phyloP scores from a whole-genome alignment of 192 early-diverging fungal species.

The Coemansia interrupta region DNA sequence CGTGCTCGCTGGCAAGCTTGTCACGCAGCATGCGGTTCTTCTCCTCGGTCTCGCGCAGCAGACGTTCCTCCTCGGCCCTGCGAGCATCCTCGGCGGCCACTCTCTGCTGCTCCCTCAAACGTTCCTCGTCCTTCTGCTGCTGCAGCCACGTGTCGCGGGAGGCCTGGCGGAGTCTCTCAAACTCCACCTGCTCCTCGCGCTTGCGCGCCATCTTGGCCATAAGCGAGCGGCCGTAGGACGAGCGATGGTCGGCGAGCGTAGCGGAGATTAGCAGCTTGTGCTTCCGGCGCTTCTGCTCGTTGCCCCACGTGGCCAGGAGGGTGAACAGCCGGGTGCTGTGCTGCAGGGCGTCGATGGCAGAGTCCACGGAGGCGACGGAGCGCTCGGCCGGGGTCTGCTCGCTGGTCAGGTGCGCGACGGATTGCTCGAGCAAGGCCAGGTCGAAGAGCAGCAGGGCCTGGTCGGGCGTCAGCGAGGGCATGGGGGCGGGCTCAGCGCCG shows the following conservation, averaged over 20 bases:
- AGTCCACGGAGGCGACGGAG: slow-evolving; percentile 56
- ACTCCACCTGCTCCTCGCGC: slow-evolving; percentile 57
- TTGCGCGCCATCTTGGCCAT: slow-evolving; percentile 56
- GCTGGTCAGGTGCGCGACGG: slow-evolving; percentile 73
- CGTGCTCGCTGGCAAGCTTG: slow-evolving; percentile 32
- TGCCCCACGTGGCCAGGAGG: slow-evolving; percentile 33
- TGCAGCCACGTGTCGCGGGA: slow-evolving; percentile 54
- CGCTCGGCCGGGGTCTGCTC: slow-evolving; percentile 66
- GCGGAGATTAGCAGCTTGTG: slow-evolving; percentile 58
- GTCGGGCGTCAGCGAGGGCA: slow-evolving; percentile 25
- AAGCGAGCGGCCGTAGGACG: slow-evolving; percentile 60
- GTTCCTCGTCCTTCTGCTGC: slow-evolving; percentile 54
- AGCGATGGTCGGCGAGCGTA: slow-evolving; percentile 61
- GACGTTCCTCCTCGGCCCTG: slow-evolving; percentile 15
- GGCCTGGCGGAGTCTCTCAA: slow-evolving; percentile 57
- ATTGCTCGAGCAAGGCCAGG: slow-evolving; percentile 80
- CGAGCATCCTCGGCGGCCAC: slow-evolving; percentile 22
- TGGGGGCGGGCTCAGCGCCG: neutral
- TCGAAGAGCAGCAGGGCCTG: slow-evolving; percentile 63
- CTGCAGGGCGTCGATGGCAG: slow-evolving; percentile 60
- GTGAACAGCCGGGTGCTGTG: slow-evolving; percentile 32
- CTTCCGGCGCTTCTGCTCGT: slow-evolving; percentile 34
- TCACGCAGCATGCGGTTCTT: slow-evolving; percentile 49
- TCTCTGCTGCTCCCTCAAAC: slow-evolving; percentile 33
- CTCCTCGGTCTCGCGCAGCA: slow-evolving; percentile 43